A percentile compares a stretch with the other conserved stretches of the same genome.
Conservation (phyloP, 768 basidiomycete species). For the Podaxis mareebaensis region DNA sequence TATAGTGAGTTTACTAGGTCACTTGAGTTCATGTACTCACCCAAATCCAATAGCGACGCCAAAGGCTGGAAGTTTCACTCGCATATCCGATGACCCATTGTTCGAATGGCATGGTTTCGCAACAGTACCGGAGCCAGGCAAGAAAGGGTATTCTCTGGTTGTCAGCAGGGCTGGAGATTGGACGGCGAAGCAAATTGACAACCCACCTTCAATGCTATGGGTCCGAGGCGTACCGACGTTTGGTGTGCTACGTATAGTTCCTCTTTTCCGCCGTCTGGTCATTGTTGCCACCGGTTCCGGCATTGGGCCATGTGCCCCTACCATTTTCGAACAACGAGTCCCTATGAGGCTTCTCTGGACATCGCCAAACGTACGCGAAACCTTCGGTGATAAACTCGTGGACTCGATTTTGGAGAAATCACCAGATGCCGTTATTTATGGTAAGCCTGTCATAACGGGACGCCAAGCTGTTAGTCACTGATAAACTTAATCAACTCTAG, state of each 20-base stretch:
- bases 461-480: background rate
- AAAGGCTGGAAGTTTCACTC: constrained; percentile 46
- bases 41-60: constrained; percentile 35
- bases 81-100: constrained; percentile 47
- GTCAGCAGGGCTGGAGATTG: constrained; percentile 62
- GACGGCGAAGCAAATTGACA: constrained; percentile 52
- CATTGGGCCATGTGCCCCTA: constrained; percentile 62
- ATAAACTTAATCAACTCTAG: constrained; percentile 22
- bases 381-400: constrained; percentile 62
- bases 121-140: constrained; percentile 48
- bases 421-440: constrained; percentile 59
- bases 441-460: constrained; percentile 29
- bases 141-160: constrained; percentile 54
- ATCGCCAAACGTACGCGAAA: constrained; percentile 58
- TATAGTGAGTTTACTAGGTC: constrained; percentile 41
- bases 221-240: constrained; percentile 58
- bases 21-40: background rate
- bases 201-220: constrained; percentile 57
- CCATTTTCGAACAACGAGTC: constrained; percentile 49
- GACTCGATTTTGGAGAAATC: constrained; percentile 53
- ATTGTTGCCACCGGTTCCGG: constrained; percentile 61
- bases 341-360: constrained; percentile 65
- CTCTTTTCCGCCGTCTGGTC: constrained; percentile 55
- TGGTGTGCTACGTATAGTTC: constrained; percentile 54
- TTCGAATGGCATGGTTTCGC: constrained; percentile 64